Evolutionary conservation across 1,139 yeast genomes (phyloP).

Genomic region (Pneumocystis murina): DNA sequence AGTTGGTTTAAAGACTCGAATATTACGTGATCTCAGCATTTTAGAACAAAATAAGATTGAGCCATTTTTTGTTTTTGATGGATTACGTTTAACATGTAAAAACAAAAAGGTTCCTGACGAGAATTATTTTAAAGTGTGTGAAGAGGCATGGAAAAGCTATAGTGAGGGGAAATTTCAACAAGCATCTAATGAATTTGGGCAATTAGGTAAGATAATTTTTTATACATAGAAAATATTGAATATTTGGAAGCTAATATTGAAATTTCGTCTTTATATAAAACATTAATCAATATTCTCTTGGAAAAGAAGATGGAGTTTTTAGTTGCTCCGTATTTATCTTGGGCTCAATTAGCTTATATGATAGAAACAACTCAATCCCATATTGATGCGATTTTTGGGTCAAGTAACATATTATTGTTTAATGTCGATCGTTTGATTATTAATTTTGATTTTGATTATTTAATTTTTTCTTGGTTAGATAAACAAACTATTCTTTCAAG

Average conservation of each 20-base stretch:
- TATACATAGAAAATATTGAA: constrained; percentile 5
- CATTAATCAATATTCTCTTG: constrained; percentile 24
- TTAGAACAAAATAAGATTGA: background rate
- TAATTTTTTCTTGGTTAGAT: constrained; percentile 20
- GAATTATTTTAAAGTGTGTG: constrained; percentile 16
- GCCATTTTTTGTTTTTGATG: background rate
- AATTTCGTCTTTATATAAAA: constrained; percentile 9
- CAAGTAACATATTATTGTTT: constrained; percentile 56
- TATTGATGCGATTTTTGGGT: constrained; percentile 70
- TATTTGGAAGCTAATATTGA: constrained; percentile 16
- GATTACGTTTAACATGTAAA: background rate
- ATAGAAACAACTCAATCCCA: constrained; percentile 31
- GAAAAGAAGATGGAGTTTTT: constrained; percentile 48
- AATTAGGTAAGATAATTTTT: background rate
- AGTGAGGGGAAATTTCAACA: constrained; percentile 24
- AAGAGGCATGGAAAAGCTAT: constrained; percentile 27
- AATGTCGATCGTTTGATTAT: constrained; percentile 46
- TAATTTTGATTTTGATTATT: constrained; percentile 59
- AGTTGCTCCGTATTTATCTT: constrained; percentile 71
- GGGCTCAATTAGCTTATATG: constrained; percentile 67
- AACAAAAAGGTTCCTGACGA: background rate
- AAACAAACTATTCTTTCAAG: constrained; percentile 25
- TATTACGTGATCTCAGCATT: background rate
- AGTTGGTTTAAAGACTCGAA: background rate
- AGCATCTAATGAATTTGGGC: constrained; percentile 19